Conservation (phyloP, 2,329 filamentous ascomycete genomes). For the Neonectria punicea region DNA sequence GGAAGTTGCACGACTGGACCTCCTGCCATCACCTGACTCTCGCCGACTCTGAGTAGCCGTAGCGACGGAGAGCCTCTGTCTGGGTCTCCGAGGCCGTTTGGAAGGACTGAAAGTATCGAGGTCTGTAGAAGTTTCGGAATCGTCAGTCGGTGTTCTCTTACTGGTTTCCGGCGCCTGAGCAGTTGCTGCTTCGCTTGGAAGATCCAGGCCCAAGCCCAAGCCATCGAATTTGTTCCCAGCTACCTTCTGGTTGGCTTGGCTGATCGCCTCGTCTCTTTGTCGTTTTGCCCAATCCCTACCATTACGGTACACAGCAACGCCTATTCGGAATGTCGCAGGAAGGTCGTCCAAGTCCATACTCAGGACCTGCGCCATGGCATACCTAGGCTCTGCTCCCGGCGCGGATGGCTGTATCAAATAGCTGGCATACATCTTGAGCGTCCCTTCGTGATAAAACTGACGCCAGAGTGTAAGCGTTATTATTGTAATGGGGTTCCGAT, state of each 20-base stretch:
- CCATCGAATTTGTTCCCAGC: too few relatives aligned
- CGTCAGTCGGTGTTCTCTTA: too few relatives aligned
- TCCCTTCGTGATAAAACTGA: slow-evolving; percentile 50
- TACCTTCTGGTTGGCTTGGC: slow-evolving; percentile 9
- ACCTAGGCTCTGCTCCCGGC: slow-evolving; percentile 45
- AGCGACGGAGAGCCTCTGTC: too few relatives aligned
- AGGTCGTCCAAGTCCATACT: slow-evolving; percentile 40
- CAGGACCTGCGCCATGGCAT: slow-evolving; percentile 52
- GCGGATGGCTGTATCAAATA: slow-evolving; percentile 45
- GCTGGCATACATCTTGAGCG: slow-evolving; percentile 50
- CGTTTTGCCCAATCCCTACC: slow-evolving; percentile 51
- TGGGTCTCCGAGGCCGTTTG: too few relatives aligned
- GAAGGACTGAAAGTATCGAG: too few relatives aligned
- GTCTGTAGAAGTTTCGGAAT: too few relatives aligned
- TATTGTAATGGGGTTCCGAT: slow-evolving; percentile 47
- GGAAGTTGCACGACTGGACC: too few relatives aligned
- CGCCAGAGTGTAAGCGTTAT: slow-evolving; percentile 51
- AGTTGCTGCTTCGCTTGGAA: too few relatives aligned
- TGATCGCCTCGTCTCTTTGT: slow-evolving; percentile 50
- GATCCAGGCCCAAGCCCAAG: too few relatives aligned
- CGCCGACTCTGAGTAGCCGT: too few relatives aligned
- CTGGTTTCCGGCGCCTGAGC: too few relatives aligned
- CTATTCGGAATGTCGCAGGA: slow-evolving; percentile 46
- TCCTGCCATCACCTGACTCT: too few relatives aligned
- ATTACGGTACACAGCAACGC: slow-evolving; percentile 53